Evolutionary conservation across 2,329 filamentous ascomycete genomes (phyloP), one percentile per base, ranked within the genome.

Genomic region (Dactylellina parvicollis): DNA sequence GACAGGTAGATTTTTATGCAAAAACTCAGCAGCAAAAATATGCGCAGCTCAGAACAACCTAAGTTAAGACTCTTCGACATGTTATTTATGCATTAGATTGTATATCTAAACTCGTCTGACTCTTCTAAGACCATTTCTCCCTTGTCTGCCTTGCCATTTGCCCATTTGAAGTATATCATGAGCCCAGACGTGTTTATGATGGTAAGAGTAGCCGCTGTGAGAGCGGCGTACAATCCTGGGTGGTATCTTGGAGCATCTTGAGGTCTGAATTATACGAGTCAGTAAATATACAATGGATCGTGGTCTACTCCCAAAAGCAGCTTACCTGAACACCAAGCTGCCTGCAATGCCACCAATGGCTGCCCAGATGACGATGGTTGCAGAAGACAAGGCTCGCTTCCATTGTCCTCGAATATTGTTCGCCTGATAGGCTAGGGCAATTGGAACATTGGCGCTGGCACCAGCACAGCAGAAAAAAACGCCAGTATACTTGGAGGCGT

Each of bases 371-470:
- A 95, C 89, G 1, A 94, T 85, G 0, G 88, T 89, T 1, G 91
- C 90, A 67, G 87, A 90, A 79, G 87, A 89, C 76, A 95, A 88
- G 0, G 91, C 91, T 52, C 92, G 87, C 82, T 93, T 96, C 90
- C 91, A 95, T 81, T 95, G 91, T 0, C 91, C 92, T 56, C 90
- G 88, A 78, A 96, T 89, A 80, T 96, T 96, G 82, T 94, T 95
- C 36, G 91, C 90, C 82, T 94, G 91, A 82, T 92, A 95, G 0
- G 90, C 86, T 82, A 96, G 87, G 46, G 87, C 84, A 1, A 87
- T 84, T 0, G 92, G 92, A 2, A 94, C 84, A 79, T 95, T 95
- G 75, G 88, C 86, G 80, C 92, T 92, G 74, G 88, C 88, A 3
- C 90, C 91, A 0, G 90, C 89, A 0, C 89, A 89, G 16, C 87